Base-by-base conservation (phyloP, 1,284 basidiomycete genomes). In the Amylostereum areolatum region DNA sequence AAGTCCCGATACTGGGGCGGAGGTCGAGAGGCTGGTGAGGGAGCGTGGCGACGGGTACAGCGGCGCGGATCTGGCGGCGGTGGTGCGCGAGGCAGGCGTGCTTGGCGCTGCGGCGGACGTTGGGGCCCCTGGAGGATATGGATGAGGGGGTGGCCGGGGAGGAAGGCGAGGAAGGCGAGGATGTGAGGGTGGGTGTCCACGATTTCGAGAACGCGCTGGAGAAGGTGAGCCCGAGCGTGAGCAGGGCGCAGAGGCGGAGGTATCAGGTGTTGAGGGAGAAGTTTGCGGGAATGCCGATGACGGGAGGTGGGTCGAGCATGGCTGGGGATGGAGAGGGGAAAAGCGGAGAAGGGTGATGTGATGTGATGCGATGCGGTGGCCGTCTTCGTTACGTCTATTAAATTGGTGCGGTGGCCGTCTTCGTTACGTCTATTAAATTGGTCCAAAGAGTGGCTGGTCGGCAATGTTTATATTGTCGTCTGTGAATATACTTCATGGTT, bases 31-130 rank as follows among this genome's bases (percentile, higher is more conserved):
- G n/a, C 61, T 89, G 35, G 74, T 82, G 9, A 59, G 66, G 31
- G 78, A 78, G n/a, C 64, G 69, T 29, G 91, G 89, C 57, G 89
- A 92, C 45, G 92, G 91, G 12, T 94, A 92, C 64, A 91, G 85
- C 56, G 94, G 93, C 4, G 94, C 93, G 0, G 93, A 97, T 67
- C 70, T 97, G 4, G 89, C 90, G 1, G 83, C 92, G 1, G 68
- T 96, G 32, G 89, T 95, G 3, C 72, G 93, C 37, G 94, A 99
- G 66, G 93, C 96, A 1, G 93, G 92, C 0, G 92, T 96, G 2
- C 71, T 79, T 79, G 12, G 93, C 96, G 0, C 69, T 99, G 32
- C 75, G 82, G 45, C 76, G 86, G 1, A 80, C 84, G 3, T 66
- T 94, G 33, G 85, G 87, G 24, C 67, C 73, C 27, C 68, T 91